Percentiles rank a stretch among this genome's conserved stretches.
Evolutionary conservation across 2,329 filamentous ascomycete genomes (phyloP).

Genomic region (Colletotrichum falcatum): DNA sequence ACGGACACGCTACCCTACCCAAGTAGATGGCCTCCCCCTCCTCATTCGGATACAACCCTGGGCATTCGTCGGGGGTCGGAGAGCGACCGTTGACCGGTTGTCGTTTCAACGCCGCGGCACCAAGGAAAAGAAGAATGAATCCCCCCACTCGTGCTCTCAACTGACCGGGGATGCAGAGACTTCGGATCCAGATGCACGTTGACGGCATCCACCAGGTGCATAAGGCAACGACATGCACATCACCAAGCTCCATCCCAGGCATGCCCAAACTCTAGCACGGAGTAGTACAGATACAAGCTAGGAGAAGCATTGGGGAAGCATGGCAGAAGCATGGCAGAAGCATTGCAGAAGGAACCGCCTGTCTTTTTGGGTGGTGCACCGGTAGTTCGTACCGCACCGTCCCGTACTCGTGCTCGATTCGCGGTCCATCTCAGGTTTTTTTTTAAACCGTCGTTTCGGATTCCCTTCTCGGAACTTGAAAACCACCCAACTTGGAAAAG

Average conservation of each 20-base stretch:
- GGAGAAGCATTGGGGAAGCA: slow-evolving; percentile 3
- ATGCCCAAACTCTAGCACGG: slow-evolving; percentile 8
- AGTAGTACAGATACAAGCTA: too few relatives aligned
- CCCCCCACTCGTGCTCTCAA: background rate
- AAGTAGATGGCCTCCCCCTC: background rate
- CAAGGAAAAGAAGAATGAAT: background rate
- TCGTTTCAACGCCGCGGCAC: slow-evolving; percentile 4
- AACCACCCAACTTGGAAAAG: too few relatives aligned
- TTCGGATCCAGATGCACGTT: slow-evolving; percentile 9
- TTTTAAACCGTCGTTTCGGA: slow-evolving; percentile 25
- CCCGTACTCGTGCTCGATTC: background rate
- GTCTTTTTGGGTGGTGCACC: background rate
- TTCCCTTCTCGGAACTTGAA: slow-evolving; percentile 16
- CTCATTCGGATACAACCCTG: background rate
- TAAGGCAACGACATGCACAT: slow-evolving; percentile 36
- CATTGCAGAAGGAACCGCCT: background rate
- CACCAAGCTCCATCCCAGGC: slow-evolving; percentile 26
- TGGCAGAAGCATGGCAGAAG: too few relatives aligned
- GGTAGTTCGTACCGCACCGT: background rate
- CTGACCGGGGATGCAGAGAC: background rate
- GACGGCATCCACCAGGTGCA: slow-evolving; percentile 25
- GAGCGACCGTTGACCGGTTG: background rate
- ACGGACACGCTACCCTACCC: too few relatives aligned
- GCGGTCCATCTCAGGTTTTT: slow-evolving; percentile 8
- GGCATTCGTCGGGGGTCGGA: background rate